phyloP scores from a whole-genome alignment of 2,329 filamentous ascomycete species.

The Trichoderma citrinoviride region DNA sequence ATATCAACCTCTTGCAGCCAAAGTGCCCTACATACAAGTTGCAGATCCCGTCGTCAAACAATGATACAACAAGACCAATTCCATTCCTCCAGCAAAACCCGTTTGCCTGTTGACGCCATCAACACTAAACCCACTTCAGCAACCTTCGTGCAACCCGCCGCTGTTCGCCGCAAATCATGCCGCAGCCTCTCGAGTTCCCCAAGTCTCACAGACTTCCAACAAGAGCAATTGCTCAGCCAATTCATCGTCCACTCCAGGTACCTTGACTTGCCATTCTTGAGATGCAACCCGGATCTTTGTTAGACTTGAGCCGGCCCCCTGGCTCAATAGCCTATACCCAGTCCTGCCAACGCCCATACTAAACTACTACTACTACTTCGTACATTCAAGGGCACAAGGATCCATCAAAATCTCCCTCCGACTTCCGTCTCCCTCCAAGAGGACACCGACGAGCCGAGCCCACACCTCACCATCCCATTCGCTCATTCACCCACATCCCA shows the following conservation, averaged over 20 bases:
- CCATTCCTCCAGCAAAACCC: neutral
- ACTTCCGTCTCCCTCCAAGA: conserved; percentile 18
- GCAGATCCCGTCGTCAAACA: neutral
- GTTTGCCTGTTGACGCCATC: conserved; percentile 16
- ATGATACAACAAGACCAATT: neutral
- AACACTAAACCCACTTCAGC: conserved; percentile 19
- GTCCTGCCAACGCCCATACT: neutral
- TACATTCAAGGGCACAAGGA: too few species aligned
- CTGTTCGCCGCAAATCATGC: conserved; percentile 17
- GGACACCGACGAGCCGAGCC: conserved; percentile 18
- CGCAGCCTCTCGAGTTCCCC: neutral
- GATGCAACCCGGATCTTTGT: neutral
- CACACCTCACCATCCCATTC: conserved; percentile 2
- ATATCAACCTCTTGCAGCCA: too few species aligned
- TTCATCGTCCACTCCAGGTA: too few species aligned
- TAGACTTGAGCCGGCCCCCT: conserved; percentile 14
- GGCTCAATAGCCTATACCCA: neutral
- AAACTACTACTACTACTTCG: too few species aligned
- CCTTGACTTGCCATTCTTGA: neutral
- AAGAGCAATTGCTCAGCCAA: neutral
- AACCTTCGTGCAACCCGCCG: neutral
- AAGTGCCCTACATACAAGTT: too few species aligned
- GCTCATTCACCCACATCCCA: neutral
- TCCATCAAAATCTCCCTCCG: conserved; percentile 14
- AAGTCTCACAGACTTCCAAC: neutral